phyloP scores from a whole-genome alignment of 768 basidiomycete species.

The Collybia sordida region DNA sequence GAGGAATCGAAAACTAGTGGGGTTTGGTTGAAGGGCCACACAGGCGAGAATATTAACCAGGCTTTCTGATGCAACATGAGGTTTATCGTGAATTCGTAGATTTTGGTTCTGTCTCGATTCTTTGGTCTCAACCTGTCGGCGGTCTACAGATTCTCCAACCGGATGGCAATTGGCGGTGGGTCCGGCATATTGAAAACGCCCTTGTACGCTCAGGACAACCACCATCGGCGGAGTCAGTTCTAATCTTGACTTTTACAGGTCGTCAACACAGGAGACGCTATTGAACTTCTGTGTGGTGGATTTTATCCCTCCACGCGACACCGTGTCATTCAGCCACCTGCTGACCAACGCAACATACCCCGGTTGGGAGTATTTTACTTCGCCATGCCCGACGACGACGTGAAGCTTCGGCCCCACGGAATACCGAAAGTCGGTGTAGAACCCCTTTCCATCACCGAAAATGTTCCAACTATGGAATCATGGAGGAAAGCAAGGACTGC shows the following conservation, averaged over 20 bases:
- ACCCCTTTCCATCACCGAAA: conserved; percentile 31
- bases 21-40: conserved; percentile 53
- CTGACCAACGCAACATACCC: conserved; percentile 46
- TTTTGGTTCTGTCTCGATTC: conserved; percentile 53
- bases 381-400: conserved; percentile 47
- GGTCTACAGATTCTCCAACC: conserved; percentile 55
- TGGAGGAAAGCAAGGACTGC: conserved; percentile 53
- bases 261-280: conserved; percentile 57
- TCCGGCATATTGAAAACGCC: conserved; percentile 58
- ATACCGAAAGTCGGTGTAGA: conserved; percentile 44
- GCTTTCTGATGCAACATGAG: neutral
- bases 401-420: conserved; percentile 41
- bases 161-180: conserved; percentile 57
- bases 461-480: conserved; percentile 49
- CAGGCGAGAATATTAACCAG: conserved; percentile 23
- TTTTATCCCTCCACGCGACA: conserved; percentile 62
- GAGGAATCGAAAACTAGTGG: conserved; percentile 42
- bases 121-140: conserved; percentile 62
- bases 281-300: conserved; percentile 62
- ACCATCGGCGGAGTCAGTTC: neutral
- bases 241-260: conserved; percentile 31
- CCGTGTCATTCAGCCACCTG: conserved; percentile 41
- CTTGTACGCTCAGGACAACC: conserved; percentile 31
- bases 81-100: conserved; percentile 27
- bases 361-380: conserved; percentile 65